phyloP scores from a whole-genome alignment of 768 basidiomycete genomes.

The Podaxis sp. region DNA sequence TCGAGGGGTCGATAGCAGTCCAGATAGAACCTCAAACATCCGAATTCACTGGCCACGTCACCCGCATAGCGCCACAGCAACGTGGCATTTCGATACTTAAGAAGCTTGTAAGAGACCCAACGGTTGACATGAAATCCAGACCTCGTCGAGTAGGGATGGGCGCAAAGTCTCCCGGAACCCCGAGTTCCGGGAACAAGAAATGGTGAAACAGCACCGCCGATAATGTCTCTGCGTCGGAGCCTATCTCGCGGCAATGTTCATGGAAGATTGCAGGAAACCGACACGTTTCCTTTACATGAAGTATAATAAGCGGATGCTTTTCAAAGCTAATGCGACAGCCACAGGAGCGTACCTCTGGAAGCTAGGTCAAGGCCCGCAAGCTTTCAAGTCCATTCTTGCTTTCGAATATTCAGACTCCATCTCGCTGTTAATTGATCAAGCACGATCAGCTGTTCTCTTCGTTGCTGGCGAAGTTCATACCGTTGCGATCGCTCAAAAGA shows the following conservation, averaged over 20 bases:
- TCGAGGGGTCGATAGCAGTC: not conserved
- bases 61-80: conserved; percentile 8
- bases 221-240: not conserved
- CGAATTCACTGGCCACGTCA: conserved; percentile 7
- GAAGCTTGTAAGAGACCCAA: conserved; percentile 4
- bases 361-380: conserved; percentile 4
- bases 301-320: conserved; percentile 6
- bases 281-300: not conserved
- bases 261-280: not conserved
- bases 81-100: conserved; percentile 8
- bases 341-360: conserved; percentile 11
- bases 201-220: not conserved
- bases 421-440: not conserved
- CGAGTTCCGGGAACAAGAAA: not conserved
- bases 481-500: not conserved
- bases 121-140: conserved; percentile 1
- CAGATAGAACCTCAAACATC: conserved; percentile 6
- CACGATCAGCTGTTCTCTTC: not conserved
- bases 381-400: conserved; percentile 6
- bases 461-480: not conserved
- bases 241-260: not conserved
- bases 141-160: not conserved
- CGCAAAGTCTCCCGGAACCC: not conserved
- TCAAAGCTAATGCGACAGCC: conserved; percentile 9
- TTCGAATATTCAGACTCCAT: not conserved